Evolutionary conservation across 139 green algal genomes (phyloP).

Genomic region (Marvania coccoides): DNA sequence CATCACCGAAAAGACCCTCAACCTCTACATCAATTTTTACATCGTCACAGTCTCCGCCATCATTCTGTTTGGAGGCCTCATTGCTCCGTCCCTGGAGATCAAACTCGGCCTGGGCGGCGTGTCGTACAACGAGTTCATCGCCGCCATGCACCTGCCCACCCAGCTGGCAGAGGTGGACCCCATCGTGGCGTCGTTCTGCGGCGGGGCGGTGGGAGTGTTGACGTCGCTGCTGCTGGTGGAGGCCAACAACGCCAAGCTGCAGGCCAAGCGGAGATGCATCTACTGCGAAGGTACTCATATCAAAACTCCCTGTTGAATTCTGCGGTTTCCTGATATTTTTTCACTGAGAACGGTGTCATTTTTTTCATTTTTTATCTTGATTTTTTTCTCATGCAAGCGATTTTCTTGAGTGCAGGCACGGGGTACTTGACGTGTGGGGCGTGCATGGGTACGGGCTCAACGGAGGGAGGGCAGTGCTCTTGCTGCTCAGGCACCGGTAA

Average conservation of each 20-base stretch:
- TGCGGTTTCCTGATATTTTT: no score
- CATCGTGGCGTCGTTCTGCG: slow-evolving; percentile 97
- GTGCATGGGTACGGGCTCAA: slow-evolving; percentile 57
- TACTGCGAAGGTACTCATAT: slow-evolving; percentile 66
- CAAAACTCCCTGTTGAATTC: no score
- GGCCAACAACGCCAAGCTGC: slow-evolving; percentile 84
- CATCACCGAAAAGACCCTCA: slow-evolving; percentile 73
- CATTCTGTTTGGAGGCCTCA: slow-evolving; percentile 88
- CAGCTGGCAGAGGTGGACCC: slow-evolving; percentile 92
- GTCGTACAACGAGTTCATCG: slow-evolving; percentile 91
- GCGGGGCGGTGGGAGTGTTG: slow-evolving; percentile 90
- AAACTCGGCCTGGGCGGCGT: slow-evolving; percentile 84
- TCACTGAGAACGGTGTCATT: no score
- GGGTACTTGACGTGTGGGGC: slow-evolving; percentile 90
- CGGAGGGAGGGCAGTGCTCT: slow-evolving; percentile 31
- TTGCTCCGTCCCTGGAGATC: slow-evolving; percentile 88
- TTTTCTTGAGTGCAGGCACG: slow-evolving; percentile 46
- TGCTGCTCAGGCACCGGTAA: slow-evolving; percentile 79
- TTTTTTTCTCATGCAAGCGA: no score
- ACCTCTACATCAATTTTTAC: slow-evolving; percentile 81
- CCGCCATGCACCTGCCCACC: slow-evolving; percentile 72
- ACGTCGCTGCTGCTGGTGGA: slow-evolving; percentile 93
- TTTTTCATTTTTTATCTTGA: no score
- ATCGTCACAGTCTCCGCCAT: slow-evolving; percentile 51
- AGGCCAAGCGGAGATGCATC: slow-evolving; percentile 61